Base-by-base conservation (phyloP, 2,329 filamentous ascomycete species). In the Dendryphion nanum region DNA sequence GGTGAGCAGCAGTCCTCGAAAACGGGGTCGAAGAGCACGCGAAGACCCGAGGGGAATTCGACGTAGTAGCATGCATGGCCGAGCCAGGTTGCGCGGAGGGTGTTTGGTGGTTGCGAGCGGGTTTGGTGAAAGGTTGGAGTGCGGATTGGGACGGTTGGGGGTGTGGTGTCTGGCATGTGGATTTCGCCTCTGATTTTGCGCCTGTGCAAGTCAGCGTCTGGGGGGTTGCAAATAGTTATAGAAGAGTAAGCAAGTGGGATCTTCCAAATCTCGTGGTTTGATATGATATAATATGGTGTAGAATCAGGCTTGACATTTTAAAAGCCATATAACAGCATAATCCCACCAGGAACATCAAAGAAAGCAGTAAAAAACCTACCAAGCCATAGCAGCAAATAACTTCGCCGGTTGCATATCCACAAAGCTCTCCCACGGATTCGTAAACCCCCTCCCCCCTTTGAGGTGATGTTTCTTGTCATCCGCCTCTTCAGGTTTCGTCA, bases 41-140 rank as follows among this genome's bases (percentile, higher is more conserved):
- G 82, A 37, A 97, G 73, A 1, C 91, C 91, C 12, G 79, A 77
- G 2, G 89, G 89, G 55, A 90, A 96, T 65, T 96, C 91, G 51
- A 95, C 81, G 57, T 88, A 90, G 71, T 89, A 95, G 71, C 89
- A 95, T 3, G 91, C 90, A 64, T 97, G 91, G 23, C 91, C 91
- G 2, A 97, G 81, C 91, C 91, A 96, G 28, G 91, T 97, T 21
- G 90, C 87, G 37, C 89, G 82, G 17, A 97, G 76, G 28, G 77
- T 18, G 15, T 12, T 74, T n/a, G n/a, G n/a, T 14, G 67, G 48
- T 2, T 76, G 78, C 4, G 74, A 66, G 38, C 86, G 79, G 12
- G 71, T 70, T 1, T 79, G 66, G 7, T 87, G 74, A 64, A 91
- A 91, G 4, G 72, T 57, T 0, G 89, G 86, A 44, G 76, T 78